Evolutionary conservation across 2,329 filamentous ascomycete genomes (phyloP).

Genomic region (Aureobasidium leucospermi): DNA sequence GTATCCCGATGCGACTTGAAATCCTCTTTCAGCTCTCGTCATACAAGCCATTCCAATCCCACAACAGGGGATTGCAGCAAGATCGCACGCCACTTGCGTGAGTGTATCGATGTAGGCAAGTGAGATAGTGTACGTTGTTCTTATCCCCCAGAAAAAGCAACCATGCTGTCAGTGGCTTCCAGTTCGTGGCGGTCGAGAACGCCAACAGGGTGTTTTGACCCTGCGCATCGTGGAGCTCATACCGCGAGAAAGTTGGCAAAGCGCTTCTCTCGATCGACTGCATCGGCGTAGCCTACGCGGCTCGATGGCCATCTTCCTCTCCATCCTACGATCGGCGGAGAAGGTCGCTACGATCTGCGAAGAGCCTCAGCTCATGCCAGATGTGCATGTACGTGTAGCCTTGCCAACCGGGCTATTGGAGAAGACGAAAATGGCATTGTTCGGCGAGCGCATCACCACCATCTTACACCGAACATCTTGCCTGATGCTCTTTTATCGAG

Average conservation of each 20-base stretch:
- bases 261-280: background rate
- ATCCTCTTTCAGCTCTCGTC: conserved; percentile 7
- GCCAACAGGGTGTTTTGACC: background rate
- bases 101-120: background rate
- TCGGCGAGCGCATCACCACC: conserved; percentile 30
- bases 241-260: background rate
- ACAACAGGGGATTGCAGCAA: background rate
- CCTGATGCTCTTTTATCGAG: conserved; percentile 29
- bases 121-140: background rate
- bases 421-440: background rate
- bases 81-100: background rate
- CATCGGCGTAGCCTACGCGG: background rate
- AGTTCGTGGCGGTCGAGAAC: background rate
- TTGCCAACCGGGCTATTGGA: background rate
- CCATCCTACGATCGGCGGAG: background rate
- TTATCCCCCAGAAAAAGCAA: background rate
- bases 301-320: background rate
- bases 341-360: background rate
- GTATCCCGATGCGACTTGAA: background rate
- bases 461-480: conserved; percentile 57
- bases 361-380: background rate
- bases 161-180: background rate
- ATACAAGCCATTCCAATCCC: background rate
- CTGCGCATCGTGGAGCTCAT: background rate
- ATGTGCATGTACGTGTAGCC: background rate